Percentiles rank a stretch among this genome's conserved stretches.
Conservation (phyloP, 164 flowering plant genomes). For the Stephania yunnanensis region DNA sequence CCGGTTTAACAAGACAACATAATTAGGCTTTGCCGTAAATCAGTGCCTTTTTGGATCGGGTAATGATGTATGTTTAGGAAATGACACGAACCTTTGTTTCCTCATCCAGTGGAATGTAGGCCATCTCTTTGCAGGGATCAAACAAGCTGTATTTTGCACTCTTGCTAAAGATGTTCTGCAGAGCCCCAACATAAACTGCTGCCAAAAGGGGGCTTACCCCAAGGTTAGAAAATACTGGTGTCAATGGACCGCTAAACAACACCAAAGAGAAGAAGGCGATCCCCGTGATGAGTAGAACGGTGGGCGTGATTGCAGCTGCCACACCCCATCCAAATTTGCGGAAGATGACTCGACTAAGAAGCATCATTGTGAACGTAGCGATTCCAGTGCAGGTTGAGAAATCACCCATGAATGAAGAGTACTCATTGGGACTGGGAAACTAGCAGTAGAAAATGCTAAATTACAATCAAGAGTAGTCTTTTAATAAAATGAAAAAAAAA, state of each 20-base stretch:
- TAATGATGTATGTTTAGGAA: not conserved
- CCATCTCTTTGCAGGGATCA: slow-evolving; percentile 32
- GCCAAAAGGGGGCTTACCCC: slow-evolving; percentile 30
- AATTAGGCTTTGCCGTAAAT: not conserved
- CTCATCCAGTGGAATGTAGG: slow-evolving; percentile 31
- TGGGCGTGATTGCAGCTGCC: slow-evolving; percentile 28
- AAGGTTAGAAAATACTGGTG: slow-evolving; percentile 19
- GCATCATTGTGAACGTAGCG: slow-evolving; percentile 28
- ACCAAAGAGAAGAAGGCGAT: slow-evolving; percentile 25
- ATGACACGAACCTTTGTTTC: slow-evolving; percentile 22
- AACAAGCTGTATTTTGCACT: slow-evolving; percentile 32
- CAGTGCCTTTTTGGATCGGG: not conserved
- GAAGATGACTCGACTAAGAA: slow-evolving; percentile 25
- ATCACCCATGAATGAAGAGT: slow-evolving; percentile 32
- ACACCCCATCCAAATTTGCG: slow-evolving; percentile 33
- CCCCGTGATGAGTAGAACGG: slow-evolving; percentile 25
- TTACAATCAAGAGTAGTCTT: not conserved
- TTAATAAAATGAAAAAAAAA: not conserved
- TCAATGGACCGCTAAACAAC: slow-evolving; percentile 21
- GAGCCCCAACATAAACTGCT: slow-evolving; percentile 30
- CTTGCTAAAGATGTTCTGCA: slow-evolving; percentile 29
- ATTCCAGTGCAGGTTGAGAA: slow-evolving; percentile 26
- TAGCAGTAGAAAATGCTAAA: slow-evolving; percentile 1
- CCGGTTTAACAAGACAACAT: not conserved
- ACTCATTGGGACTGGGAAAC: slow-evolving; percentile 33